These are phyloP conservation scores for Colletotrichum ledebouriae DNA, from an alignment of 2,329 filamentous ascomycete genomes.

Conservation along the genomic window DNA sequence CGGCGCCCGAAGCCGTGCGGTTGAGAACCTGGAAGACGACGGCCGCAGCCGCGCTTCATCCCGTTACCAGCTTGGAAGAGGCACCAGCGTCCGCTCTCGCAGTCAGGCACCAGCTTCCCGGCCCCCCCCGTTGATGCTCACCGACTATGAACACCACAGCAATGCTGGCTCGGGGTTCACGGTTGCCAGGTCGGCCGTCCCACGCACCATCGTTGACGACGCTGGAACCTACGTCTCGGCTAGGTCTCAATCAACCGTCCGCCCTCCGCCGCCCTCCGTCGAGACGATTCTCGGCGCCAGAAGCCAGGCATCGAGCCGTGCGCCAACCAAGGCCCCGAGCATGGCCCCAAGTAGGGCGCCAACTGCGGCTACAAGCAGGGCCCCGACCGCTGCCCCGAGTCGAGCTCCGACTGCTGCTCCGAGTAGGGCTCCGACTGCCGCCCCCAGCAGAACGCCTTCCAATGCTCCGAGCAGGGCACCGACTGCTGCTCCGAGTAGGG, in stretches of 20 bases:
- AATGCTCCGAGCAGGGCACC: not conserved
- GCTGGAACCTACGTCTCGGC: constrained; percentile 61
- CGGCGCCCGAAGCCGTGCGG: constrained; percentile 44
- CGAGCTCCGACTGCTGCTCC: constrained; percentile 8
- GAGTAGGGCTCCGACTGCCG: constrained; percentile 16
- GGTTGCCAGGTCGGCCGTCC: constrained; percentile 42
- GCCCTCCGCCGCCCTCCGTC: constrained; percentile 47
- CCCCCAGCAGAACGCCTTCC: not conserved
- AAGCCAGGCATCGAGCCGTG: constrained; percentile 50
- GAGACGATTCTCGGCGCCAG: constrained; percentile 49
- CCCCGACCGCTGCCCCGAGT: constrained; percentile 9
- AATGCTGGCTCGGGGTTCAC: constrained; percentile 54
- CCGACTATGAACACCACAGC: constrained; percentile 58
- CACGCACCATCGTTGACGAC: constrained; percentile 46
- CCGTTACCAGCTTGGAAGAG: constrained; percentile 50
- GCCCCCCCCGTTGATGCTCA: constrained; percentile 55
- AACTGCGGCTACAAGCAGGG: constrained; percentile 4
- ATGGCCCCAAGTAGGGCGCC: constrained; percentile 1
- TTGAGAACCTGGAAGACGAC: constrained; percentile 57
- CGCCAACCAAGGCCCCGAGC: constrained; percentile 37
- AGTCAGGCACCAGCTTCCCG: constrained; percentile 55
- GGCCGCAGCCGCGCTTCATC: constrained; percentile 56
- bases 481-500: constrained; percentile 17
- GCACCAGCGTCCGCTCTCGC: constrained; percentile 53
- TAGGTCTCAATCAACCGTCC: constrained; percentile 53